Conservation (phyloP, 106 monocot genomes). For the Platanthera guangdongensis region DNA sequence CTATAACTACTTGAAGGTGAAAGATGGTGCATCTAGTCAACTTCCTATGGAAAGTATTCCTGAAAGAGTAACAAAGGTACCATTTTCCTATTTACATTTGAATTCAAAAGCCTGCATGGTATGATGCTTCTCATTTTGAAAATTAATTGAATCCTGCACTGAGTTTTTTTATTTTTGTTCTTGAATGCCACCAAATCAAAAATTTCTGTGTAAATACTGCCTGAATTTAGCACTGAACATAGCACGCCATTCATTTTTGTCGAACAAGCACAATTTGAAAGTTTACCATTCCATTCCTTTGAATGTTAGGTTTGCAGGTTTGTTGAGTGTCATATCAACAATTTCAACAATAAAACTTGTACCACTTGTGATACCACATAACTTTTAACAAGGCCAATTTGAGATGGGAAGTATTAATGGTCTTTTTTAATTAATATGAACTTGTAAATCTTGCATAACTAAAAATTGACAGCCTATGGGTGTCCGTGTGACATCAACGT, state of each 20-base stretch:
- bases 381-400: no score
- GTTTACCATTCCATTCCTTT: not conserved
- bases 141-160: not conserved
- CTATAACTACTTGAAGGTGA: conserved; percentile 95
- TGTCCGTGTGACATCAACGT: no score
- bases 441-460: no score
- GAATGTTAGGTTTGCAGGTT: no score
- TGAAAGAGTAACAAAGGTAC: conserved; percentile 70
- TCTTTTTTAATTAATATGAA: no score
- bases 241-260: not conserved
- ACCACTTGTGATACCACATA: no score
- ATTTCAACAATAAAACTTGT: no score
- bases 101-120: not conserved
- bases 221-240: not conserved
- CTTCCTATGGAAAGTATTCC: conserved; percentile 43
- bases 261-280: not conserved
- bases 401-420: no score
- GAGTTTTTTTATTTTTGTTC: no score
- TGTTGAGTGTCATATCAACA: no score
- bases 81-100: not conserved
- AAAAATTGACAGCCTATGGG: no score
- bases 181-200: not conserved
- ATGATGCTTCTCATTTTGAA: not conserved
- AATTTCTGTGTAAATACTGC: not conserved
- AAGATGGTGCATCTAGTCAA: conserved; percentile 60